Evolutionary conservation across 2,329 filamentous ascomycete genomes (phyloP).

Genomic region (Aspergillus sclerotialis): DNA sequence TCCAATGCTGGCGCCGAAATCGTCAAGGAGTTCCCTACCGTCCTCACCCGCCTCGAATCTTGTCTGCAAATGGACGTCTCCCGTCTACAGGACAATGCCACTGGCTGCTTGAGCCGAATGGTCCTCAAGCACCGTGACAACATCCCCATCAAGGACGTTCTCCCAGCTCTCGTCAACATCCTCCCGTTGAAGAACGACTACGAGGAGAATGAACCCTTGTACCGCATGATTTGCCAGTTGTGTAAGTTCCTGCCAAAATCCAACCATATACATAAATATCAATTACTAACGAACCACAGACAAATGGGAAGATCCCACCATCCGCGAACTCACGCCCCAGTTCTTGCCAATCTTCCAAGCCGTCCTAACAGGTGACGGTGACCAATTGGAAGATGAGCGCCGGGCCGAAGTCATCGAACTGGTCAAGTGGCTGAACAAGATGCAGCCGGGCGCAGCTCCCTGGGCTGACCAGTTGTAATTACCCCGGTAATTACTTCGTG

Average conservation of each 20-base stretch:
- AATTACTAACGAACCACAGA: conserved; percentile 25
- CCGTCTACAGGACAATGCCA: conserved; percentile 84
- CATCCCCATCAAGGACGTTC: conserved; percentile 71
- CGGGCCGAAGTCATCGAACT: conserved; percentile 41
- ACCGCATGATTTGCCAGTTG: conserved; percentile 79
- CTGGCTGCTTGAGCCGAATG: conserved; percentile 85
- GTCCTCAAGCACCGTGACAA: conserved; percentile 81
- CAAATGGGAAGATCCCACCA: conserved; percentile 41
- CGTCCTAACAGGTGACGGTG: conserved; percentile 38
- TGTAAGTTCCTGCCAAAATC: conserved; percentile 51
- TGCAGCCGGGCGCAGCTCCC: conserved; percentile 33
- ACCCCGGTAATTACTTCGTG: too few species aligned
- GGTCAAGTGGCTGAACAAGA: conserved; percentile 42
- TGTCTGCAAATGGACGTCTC: conserved; percentile 71
- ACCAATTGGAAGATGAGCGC: conserved; percentile 43
- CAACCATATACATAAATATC: too few species aligned
- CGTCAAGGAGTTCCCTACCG: conserved; percentile 65
- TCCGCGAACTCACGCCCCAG: conserved; percentile 39
- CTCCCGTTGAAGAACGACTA: conserved; percentile 88
- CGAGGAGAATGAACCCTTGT: conserved; percentile 94
- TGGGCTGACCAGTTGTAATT: conserved; percentile 34
- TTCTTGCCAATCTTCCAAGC: conserved; percentile 42
- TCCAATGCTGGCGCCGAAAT: conserved; percentile 69
- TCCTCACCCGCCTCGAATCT: conserved; percentile 80
- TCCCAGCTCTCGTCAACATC: conserved; percentile 70